Percentiles rank a stretch among this genome's conserved stretches.
These are phyloP conservation scores for Penicillium paradoxum DNA, from an alignment of 495 filamentous ascomycete genomes.

Conservation along the genomic window DNA sequence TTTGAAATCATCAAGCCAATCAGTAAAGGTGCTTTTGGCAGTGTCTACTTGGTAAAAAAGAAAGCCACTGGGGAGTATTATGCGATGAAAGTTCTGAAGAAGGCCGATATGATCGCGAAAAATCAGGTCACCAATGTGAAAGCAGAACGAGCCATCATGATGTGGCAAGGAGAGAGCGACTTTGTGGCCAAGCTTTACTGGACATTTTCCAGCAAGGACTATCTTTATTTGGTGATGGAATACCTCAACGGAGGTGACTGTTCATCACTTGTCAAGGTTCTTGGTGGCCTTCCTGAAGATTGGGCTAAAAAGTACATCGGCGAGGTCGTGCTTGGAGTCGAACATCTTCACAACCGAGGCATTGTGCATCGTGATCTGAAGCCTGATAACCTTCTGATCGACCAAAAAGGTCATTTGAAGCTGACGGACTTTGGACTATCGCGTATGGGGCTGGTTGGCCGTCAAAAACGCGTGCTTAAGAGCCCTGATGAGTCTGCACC, in stretches of 20 bases:
- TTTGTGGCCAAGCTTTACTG: slow-evolving; percentile 99
- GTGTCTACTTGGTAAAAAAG: slow-evolving; percentile 96
- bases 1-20: slow-evolving; percentile 99
- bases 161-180: slow-evolving; percentile 99
- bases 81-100: slow-evolving; percentile 96
- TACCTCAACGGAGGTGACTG: slow-evolving; percentile 98
- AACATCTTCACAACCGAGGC: slow-evolving; percentile 88
- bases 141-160: slow-evolving; percentile 99
- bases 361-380: slow-evolving; percentile 97
- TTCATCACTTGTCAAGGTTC: slow-evolving; percentile 89
- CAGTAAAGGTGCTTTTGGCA: slow-evolving; percentile 97
- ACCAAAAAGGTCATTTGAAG: slow-evolving; percentile 94
- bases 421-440: slow-evolving; percentile 96
- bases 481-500: slow-evolving; percentile 76
- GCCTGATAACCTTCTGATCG: slow-evolving; percentile 94
- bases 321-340: slow-evolving; percentile 90
- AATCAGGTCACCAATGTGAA: slow-evolving; percentile 99
- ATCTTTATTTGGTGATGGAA: slow-evolving; percentile 98
- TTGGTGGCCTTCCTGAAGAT: slow-evolving; percentile 87
- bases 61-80: slow-evolving; percentile 97
- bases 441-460: slow-evolving; percentile 92
- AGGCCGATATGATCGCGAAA: slow-evolving; percentile 99
- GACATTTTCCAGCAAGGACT: slow-evolving; percentile 99
- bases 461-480: slow-evolving; percentile 88
- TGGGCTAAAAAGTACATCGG: slow-evolving; percentile 97